Evolutionary conservation across 2,329 filamentous ascomycete species (phyloP), one percentile per base, ranked within the genome.

Genomic region (Aspergillus ustus): DNA sequence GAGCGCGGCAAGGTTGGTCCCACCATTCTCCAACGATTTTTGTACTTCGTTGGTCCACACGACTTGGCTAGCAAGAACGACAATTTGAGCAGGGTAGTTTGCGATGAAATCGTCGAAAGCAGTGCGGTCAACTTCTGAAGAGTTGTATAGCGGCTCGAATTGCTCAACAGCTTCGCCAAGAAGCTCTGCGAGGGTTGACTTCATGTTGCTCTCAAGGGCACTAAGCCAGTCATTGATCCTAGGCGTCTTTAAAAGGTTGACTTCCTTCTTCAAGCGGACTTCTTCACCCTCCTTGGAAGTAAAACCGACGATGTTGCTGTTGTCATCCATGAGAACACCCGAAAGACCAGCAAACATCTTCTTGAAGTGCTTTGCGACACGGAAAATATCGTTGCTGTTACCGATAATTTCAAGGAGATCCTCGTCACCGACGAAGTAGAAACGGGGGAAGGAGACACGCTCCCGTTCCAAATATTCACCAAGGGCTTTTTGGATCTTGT

Each of bases 301-400:
- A 71, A 98, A 94, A 7, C 93, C 94, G 28, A 90, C 89, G 66
- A 99, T 98, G 64, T 92, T 88, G 28, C 89, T 87, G 70, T 97
- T 91, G 58, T 98, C 93, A 67, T 96, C 92, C 83, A 97, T 94
- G 46, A 93, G 83, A 40, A 99, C 85, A 3, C 95, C 95, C 4
- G 90, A 94, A 52, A 99, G 84, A 64, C 95, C 95, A 66, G 96
- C 95, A 82, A 99, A 99, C 95, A 99, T 99, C 83, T 99, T 99
- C 77, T 96, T 94, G 83, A 99, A 93, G 81, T 99, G 96, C 77
- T 99, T 99, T 45, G 95, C 92, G 68, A 99, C 96, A 58, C 95
- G 93, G 63, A 95, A 81, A 9, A 94, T 97, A 73, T 99, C 95
- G 72, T 97, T 97, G 80, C 94, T 98, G 77, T 99, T 99, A 74